Evolutionary conservation across 2,329 filamentous ascomycete species (phyloP).

Genomic region (Aspergillus fumigatiaffinis): DNA sequence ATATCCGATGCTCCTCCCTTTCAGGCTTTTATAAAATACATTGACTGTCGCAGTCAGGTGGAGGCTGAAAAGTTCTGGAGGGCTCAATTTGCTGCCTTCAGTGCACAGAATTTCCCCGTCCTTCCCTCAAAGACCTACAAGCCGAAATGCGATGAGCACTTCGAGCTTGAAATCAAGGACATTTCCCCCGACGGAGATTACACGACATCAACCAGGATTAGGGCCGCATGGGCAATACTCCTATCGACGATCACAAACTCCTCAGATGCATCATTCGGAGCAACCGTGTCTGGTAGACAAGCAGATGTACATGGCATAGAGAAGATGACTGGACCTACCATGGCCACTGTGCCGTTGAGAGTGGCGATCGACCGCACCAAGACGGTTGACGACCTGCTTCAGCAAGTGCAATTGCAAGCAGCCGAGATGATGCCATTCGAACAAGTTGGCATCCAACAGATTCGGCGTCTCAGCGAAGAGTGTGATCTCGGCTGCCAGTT

Average conservation of each 20-base stretch:
- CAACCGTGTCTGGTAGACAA: conserved; percentile 4
- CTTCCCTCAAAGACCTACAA: conserved; percentile 37
- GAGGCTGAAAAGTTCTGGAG: no score
- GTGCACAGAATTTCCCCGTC: no score
- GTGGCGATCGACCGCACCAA: neutral
- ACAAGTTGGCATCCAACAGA: conserved; percentile 3
- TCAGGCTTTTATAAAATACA: conserved; percentile 41
- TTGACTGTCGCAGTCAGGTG: no score
- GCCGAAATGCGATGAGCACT: neutral
- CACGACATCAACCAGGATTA: neutral
- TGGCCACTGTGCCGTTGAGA: conserved; percentile 8
- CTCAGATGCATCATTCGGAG: conserved; percentile 3
- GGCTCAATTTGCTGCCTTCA: no score
- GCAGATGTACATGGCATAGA: conserved; percentile 6
- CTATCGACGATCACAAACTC: neutral
- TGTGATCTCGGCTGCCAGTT: conserved; percentile 1
- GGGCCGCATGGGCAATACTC: conserved; percentile 4
- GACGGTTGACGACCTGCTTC: neutral
- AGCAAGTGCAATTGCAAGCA: neutral
- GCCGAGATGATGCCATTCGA: conserved; percentile 4
- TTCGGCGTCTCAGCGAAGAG: neutral
- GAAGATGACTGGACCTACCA: conserved; percentile 5
- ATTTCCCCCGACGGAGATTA: neutral
- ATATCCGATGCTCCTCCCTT: conserved; percentile 44
- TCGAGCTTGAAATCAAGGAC: neutral